Percentiles rank a stretch among this genome's conserved stretches.
These are phyloP conservation scores for Fusarium tjaetaba DNA, from an alignment of 2,329 filamentous ascomycete genomes.

Conservation along the genomic window DNA sequence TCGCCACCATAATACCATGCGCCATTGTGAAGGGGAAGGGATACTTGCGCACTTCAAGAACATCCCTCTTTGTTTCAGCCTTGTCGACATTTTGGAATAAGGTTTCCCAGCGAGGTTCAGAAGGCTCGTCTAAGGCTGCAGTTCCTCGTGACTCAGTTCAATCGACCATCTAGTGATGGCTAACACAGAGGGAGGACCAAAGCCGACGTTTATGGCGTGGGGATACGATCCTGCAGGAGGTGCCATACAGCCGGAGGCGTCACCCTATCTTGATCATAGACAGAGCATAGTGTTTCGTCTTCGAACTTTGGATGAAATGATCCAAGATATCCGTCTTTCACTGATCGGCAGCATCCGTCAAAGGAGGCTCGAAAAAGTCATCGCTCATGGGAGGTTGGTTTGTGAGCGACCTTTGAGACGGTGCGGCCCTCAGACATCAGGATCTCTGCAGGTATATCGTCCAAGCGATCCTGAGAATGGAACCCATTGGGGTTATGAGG, in stretches of 20 bases:
- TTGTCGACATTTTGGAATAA: too few species aligned
- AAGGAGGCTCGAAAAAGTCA: neutral
- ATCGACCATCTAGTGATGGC: neutral
- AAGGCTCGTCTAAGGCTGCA: neutral
- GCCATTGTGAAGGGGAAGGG: too few species aligned
- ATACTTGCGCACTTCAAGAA: too few species aligned
- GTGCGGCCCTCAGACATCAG: fast-evolving
- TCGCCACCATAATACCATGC: too few species aligned
- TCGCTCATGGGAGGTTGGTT: neutral
- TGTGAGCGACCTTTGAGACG: fast-evolving
- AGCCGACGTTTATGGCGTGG: neutral
- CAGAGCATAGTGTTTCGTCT: neutral
- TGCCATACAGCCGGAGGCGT: neutral
- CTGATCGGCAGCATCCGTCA: neutral
- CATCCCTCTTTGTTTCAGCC: too few species aligned
- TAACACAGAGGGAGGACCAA: neutral
- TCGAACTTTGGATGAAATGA: neutral
- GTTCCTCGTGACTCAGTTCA: neutral
- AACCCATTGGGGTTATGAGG: neutral
- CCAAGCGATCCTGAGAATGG: neutral
- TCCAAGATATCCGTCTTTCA: neutral
- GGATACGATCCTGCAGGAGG: neutral
- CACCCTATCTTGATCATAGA: neutral
- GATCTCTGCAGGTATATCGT: neutral
- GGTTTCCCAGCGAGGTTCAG: neutral